Evolutionary conservation across 257 asterid species (phyloP).

Genomic region (Echium plantagineum): DNA sequence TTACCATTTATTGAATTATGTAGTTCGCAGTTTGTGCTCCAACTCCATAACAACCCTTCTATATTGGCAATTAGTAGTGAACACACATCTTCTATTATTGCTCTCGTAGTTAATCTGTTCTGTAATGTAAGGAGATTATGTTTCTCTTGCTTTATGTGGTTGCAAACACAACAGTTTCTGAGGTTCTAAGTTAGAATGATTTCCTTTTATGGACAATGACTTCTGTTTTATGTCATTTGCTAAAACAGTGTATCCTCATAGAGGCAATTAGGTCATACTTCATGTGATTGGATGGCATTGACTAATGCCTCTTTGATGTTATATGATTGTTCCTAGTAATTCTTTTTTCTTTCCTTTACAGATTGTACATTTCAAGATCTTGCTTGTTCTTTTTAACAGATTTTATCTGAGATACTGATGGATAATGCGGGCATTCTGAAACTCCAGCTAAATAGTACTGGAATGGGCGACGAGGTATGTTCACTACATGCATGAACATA

Average conservation of each 20-base stretch:
- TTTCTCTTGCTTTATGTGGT: neutral
- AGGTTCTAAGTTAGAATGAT: neutral
- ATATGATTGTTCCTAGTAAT: neutral
- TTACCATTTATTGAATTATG: too few relatives aligned
- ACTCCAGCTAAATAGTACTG: slow-evolving; percentile 76
- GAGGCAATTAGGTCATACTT: neutral
- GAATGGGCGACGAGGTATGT: slow-evolving; percentile 89
- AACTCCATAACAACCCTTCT: too few relatives aligned
- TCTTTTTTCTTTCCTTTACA: neutral
- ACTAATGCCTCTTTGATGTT: neutral
- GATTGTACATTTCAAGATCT: slow-evolving; percentile 7
- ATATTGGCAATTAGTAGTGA: too few relatives aligned
- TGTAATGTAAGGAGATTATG: neutral
- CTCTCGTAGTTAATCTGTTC: neutral
- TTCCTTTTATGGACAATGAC: neutral
- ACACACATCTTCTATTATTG: too few relatives aligned
- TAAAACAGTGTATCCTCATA: neutral
- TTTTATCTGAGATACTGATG: slow-evolving; percentile 54
- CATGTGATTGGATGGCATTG: neutral
- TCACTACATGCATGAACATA: slow-evolving; percentile 13
- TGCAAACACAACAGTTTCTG: neutral
- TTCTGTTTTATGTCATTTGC: too few relatives aligned
- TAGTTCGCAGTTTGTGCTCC: too few relatives aligned
- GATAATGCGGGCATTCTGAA: slow-evolving; percentile 70
- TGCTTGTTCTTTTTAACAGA: slow-evolving; percentile 32